These are phyloP conservation scores for Sporothrix humicola DNA, from an alignment of 2,329 filamentous ascomycete species.

Conservation along the genomic window DNA sequence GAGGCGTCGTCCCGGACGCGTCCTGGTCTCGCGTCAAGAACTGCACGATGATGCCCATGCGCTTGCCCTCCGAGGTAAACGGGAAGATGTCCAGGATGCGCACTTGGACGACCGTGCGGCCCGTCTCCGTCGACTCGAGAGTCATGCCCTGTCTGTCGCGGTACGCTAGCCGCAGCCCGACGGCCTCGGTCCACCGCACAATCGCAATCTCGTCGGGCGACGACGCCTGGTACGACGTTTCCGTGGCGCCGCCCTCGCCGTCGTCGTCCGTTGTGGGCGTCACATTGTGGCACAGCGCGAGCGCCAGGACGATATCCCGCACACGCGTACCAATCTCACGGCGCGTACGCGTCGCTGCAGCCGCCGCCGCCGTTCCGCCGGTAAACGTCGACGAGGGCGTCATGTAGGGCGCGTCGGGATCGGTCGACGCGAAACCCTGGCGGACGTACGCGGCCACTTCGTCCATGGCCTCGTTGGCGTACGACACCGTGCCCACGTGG, in stretches of 20 bases:
- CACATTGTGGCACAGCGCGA: conserved; percentile 96
- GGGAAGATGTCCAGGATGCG: conserved; percentile 94
- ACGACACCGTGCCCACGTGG: conserved; percentile 96
- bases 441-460: conserved; percentile 86
- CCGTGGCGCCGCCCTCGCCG: conserved; percentile 69
- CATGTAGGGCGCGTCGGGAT: conserved; percentile 60
- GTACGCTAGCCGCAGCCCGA: conserved; percentile 82
- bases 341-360: conserved; percentile 74
- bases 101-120: conserved; percentile 78
- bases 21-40: conserved; percentile 68
- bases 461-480: conserved; percentile 98
- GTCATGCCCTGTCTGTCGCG: conserved; percentile 87
- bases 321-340: conserved; percentile 94
- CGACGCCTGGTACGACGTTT: conserved; percentile 92
- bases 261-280: conserved; percentile 83
- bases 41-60: conserved; percentile 96
- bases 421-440: conserved; percentile 74
- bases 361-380: conserved; percentile 38
- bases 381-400: conserved; percentile 74
- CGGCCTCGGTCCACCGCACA: conserved; percentile 90
- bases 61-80: conserved; percentile 96
- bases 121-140: conserved; percentile 76
- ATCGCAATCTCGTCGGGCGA: conserved; percentile 99
- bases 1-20: conserved; percentile 50
- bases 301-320: conserved; percentile 86